Evolutionary conservation across 192 early-diverging fungal species (phyloP).

Genomic region (Coemansia sp.): DNA sequence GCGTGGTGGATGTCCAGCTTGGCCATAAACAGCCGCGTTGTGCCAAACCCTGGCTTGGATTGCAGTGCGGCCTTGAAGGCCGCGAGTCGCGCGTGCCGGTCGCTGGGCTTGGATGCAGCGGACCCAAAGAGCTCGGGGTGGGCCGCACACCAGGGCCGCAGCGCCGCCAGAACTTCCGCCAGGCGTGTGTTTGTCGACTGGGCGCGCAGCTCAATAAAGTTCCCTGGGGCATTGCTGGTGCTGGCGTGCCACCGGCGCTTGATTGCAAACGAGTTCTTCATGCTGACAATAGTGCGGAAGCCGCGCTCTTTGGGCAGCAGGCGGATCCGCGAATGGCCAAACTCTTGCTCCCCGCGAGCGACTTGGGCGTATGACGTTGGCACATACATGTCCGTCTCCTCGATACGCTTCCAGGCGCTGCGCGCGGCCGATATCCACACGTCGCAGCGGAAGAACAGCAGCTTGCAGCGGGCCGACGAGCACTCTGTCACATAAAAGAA

Average conservation of each 20-base stretch:
- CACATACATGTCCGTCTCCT: constrained; percentile 22
- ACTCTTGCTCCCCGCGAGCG: constrained; percentile 6
- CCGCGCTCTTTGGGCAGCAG: constrained; percentile 75
- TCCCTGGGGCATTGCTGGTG: not conserved
- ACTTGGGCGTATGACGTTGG: not conserved
- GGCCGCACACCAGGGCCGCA: constrained; percentile 7
- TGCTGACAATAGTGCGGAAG: constrained; percentile 74
- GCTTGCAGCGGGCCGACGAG: constrained; percentile 52
- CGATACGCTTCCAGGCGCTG: constrained; percentile 44
- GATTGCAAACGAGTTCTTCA: constrained; percentile 30
- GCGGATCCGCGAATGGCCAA: constrained; percentile 60
- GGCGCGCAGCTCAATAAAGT: constrained; percentile 20
- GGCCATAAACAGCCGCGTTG: constrained; percentile 56
- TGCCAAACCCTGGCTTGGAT: not conserved
- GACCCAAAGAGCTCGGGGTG: constrained; percentile 30
- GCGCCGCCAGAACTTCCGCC: constrained; percentile 23
- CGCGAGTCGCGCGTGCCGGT: constrained; percentile 43
- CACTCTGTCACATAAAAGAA: constrained; percentile 81
- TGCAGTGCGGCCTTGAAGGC: constrained; percentile 21
- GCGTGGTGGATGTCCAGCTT: constrained; percentile 76
- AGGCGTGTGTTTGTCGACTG: constrained; percentile 6
- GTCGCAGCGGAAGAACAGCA: constrained; percentile 76
- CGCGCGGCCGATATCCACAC: constrained; percentile 59
- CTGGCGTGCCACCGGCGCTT: not conserved
- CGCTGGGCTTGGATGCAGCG: constrained; percentile 44